Base-by-base conservation (phyloP, 352 stramenopile genomes). In the Globisporangium orthogonon region DNA sequence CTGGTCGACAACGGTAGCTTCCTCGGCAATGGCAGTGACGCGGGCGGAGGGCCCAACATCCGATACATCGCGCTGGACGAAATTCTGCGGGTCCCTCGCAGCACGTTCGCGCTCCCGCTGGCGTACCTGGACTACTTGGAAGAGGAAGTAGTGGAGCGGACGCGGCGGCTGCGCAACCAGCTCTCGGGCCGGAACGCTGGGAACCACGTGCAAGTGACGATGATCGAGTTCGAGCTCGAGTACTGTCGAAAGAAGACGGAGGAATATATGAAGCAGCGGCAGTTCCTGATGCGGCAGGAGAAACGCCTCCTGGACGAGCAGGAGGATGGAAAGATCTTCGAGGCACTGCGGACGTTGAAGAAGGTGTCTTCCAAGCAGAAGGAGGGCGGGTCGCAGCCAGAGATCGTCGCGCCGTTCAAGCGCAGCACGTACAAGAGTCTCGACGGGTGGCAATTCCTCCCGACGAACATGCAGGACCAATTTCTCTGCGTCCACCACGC, bases 401-500 rank as follows among this genome's bases (percentile, higher is more conserved):
- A 86, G 18, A 44, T 77, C 11, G 53, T 83, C 15, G 72, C 79
- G 7, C 78, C 81, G 13, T 94, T 94, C 69, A 91, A 91, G 65
- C 76, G 80, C 45, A 94, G 84, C 69, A 92, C 83, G 56, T 90
- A 79, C 74, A 91, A 92, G 54, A 87, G 71, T 39, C 62, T 89
- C 13, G 78, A 89, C 17, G 51, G 84, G 31, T 94, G 84, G 84
- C 79, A 91, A 54, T 88, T 83, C 45, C 39, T 94, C 13, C 74
- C 84, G 0, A 94, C 84, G 17, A 94, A 94, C 67, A 89, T 94
- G 80, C 84, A 94, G 63, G 72, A 91, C 55, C 82, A 91, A 62
- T 91, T 88, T 52, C 56, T 91, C 1, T 85, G 69, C 58, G 74
- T 74, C 44, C 70, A 77, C 51, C 73, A 84, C 30, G 73, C 78